A percentile compares a stretch with the other conserved stretches of the same genome.
These are phyloP conservation scores for Pseudonitzschia delicatissima DNA, from an alignment of 108 stramenopile species.

Conservation along the genomic window DNA sequence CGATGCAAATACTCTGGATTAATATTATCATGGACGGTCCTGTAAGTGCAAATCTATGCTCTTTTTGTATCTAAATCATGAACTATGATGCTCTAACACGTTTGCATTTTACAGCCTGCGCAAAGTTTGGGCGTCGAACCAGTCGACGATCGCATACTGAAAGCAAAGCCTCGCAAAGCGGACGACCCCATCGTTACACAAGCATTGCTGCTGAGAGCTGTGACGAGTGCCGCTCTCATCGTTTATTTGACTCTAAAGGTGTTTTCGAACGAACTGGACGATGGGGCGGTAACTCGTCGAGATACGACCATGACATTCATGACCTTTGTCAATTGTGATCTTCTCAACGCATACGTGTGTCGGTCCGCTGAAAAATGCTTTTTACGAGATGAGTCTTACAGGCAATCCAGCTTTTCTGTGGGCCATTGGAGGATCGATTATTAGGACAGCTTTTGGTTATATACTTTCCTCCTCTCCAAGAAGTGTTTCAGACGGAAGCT, in stretches of 20 bases:
- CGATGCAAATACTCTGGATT: constrained; percentile 98
- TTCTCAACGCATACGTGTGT: constrained; percentile 94
- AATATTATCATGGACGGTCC: constrained; percentile 99
- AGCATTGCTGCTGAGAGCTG: constrained; percentile 77
- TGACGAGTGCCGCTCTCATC: constrained; percentile 85
- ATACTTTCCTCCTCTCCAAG: constrained; percentile 88
- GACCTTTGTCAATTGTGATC: constrained; percentile 95
- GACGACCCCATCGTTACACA: constrained; percentile 89
- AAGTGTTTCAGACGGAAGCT: constrained; percentile 93
- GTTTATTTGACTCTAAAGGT: constrained; percentile 84
- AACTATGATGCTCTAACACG: not conserved
- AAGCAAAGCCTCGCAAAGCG: constrained; percentile 83
- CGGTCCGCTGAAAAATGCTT: constrained; percentile 76
- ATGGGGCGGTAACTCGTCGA: constrained; percentile 72
- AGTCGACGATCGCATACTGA: constrained; percentile 78
- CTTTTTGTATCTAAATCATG: not conserved
- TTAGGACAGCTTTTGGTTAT: constrained; percentile 90
- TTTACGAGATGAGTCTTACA: constrained; percentile 76
- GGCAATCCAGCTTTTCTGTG: constrained; percentile 88
- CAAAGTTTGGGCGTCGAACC: constrained; percentile 93
- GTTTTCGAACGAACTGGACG: constrained; percentile 85
- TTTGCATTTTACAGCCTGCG: constrained; percentile 23
- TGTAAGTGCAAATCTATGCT: not conserved
- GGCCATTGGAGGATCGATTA: constrained; percentile 79
- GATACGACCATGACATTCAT: constrained; percentile 99